Evolutionary conservation across 1,284 basidiomycete species (phyloP).

Genomic region (Cutaneotrichosporon cavernicola): DNA sequence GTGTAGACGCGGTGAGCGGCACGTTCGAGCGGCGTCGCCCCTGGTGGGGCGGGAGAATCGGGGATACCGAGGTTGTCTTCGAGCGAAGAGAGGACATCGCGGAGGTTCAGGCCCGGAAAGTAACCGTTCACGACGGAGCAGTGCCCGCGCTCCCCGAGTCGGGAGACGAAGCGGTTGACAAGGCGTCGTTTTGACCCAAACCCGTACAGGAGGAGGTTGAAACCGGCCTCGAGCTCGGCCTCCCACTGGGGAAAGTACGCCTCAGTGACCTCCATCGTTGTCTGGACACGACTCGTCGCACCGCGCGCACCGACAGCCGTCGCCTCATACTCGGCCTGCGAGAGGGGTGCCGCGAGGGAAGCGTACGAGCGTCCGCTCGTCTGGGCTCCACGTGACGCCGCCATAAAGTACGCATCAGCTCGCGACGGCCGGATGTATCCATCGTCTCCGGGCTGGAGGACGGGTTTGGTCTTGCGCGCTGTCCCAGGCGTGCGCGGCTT

Average conservation of each 20-base stretch:
- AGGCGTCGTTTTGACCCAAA: constrained; percentile 76
- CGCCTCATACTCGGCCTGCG: constrained; percentile 45
- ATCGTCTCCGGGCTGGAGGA: constrained; percentile 31
- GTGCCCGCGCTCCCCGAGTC: constrained; percentile 63
- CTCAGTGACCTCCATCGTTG: constrained; percentile 22
- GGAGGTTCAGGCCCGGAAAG: constrained; percentile 66
- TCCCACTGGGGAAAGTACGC: constrained; percentile 57
- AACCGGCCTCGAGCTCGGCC: constrained; percentile 72
- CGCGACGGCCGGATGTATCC: constrained; percentile 52
- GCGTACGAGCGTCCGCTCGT: constrained; percentile 78
- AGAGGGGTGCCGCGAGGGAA: constrained; percentile 62
- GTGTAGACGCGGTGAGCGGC: constrained; percentile 65
- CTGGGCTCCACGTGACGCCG: constrained; percentile 60
- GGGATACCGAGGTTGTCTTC: constrained; percentile 52
- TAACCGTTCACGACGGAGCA: constrained; percentile 78
- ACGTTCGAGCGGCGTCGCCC: constrained; percentile 57
- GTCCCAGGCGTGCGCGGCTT: constrained; percentile 17
- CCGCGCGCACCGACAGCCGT: constrained; percentile 21
- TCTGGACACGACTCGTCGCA: constrained; percentile 31
- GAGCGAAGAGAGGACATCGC: constrained; percentile 68
- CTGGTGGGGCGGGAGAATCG: constrained; percentile 47
- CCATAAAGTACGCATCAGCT: constrained; percentile 79
- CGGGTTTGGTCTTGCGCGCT: constrained; percentile 19
- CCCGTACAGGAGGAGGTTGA: constrained; percentile 82
- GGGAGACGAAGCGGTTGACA: constrained; percentile 69